phyloP scores from a whole-genome alignment of 257 asterid genomes.

The Leonotis leonurus region DNA sequence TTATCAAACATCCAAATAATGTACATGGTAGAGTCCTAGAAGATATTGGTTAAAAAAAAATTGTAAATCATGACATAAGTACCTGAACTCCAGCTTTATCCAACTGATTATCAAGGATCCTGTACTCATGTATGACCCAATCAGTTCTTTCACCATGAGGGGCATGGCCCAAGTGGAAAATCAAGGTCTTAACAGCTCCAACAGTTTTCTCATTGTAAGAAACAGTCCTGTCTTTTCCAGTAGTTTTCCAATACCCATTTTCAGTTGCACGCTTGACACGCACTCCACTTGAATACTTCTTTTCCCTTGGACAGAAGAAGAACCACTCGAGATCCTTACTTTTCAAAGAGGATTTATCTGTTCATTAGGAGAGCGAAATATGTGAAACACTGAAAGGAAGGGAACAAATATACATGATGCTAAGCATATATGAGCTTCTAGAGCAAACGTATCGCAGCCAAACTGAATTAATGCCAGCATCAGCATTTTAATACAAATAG shows the following conservation, averaged over 20 bases:
- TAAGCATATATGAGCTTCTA: not conserved
- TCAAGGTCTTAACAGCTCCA: slow-evolving; percentile 70
- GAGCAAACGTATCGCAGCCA: not conserved
- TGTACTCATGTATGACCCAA: slow-evolving; percentile 79
- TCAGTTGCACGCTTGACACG: slow-evolving; percentile 81
- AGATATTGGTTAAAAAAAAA: not conserved
- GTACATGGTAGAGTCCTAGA: not conserved
- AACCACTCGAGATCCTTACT: slow-evolving; percentile 81
- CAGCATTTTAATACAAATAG: not conserved
- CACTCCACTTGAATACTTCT: slow-evolving; percentile 64
- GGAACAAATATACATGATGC: not conserved
- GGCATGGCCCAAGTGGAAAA: slow-evolving; percentile 71
- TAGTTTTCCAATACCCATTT: slow-evolving; percentile 81
- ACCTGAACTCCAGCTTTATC: slow-evolving; percentile 65
- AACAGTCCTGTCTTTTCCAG: slow-evolving; percentile 63
- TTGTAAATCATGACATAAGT: too few species aligned
- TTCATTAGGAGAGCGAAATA: slow-evolving; percentile 3
- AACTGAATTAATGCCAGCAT: not conserved
- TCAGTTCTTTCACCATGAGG: slow-evolving; percentile 71
- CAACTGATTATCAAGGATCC: slow-evolving; percentile 38
- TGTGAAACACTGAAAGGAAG: not conserved
- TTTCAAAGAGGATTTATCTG: slow-evolving; percentile 63
- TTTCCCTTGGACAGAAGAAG: slow-evolving; percentile 87
- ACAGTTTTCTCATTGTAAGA: slow-evolving; percentile 25
- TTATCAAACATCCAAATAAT: not conserved